Conservation (phyloP, 2,329 filamentous ascomycete species). For the Rugonectria rugulosa region DNA sequence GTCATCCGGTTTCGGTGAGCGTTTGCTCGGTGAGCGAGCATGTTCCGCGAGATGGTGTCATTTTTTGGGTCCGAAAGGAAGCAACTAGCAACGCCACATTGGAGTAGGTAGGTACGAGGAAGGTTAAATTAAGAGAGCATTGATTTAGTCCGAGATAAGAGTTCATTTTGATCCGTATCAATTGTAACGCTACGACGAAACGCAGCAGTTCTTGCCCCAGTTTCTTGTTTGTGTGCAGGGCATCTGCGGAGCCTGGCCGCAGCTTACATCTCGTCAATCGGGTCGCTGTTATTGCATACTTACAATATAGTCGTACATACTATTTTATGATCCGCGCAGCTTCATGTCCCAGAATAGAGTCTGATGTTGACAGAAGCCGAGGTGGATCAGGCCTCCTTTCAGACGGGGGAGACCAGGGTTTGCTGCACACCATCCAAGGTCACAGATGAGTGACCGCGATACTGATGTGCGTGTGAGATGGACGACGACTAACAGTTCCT, state of each 20-base stretch:
- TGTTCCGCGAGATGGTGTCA: neutral
- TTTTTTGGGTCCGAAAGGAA: too few relatives aligned
- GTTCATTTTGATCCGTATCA: neutral
- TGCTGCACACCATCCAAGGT: conserved; percentile 15
- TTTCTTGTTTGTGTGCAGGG: neutral
- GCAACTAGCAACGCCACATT: neutral
- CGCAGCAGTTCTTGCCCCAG: neutral
- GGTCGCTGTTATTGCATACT: conserved; percentile 12
- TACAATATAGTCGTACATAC: neutral
- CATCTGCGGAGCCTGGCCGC: neutral
- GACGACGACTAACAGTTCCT: too few relatives aligned
- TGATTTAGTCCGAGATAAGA: neutral
- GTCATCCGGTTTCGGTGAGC: too few relatives aligned
- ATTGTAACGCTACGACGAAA: neutral
- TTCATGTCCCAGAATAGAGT: conserved; percentile 1
- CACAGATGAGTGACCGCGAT: neutral
- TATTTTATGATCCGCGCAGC: neutral
- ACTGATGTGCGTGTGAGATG: neutral
- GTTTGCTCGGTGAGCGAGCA: neutral
- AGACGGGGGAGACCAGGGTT: conserved; percentile 5
- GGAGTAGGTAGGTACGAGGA: neutral
- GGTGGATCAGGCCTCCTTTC: conserved; percentile 10
- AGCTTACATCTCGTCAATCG: neutral
- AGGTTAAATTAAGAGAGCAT: neutral
- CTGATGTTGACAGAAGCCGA: neutral